Conservation (phyloP, 306 rosid genomes). For the Gastrolobium villosum region DNA sequence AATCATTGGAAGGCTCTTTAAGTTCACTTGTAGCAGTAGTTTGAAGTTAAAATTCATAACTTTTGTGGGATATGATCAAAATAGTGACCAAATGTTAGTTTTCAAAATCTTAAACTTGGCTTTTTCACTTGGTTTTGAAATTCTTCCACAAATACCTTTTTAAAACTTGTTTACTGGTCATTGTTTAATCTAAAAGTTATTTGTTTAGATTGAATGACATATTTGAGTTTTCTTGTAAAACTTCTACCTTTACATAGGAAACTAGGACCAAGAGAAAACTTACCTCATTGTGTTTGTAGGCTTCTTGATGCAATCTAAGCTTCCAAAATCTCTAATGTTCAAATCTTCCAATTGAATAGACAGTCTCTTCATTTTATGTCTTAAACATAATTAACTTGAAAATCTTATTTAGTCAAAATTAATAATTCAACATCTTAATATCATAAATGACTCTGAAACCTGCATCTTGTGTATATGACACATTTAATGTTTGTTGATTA, state of each 20-base stretch:
- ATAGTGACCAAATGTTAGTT: slow-evolving; percentile 7
- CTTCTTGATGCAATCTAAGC: neutral
- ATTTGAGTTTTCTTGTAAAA: slow-evolving; percentile 17
- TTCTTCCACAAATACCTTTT: slow-evolving; percentile 1
- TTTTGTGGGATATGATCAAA: slow-evolving; percentile 1
- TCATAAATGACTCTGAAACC: neutral
- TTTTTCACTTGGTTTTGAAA: slow-evolving; percentile 15
- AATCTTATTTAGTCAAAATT: neutral
- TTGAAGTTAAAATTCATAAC: slow-evolving; percentile 3
- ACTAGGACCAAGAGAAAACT: neutral
- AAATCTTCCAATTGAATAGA: neutral
- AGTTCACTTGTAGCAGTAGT: neutral
- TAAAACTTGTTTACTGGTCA: neutral
- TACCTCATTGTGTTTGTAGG: neutral
- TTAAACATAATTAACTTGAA: neutral
- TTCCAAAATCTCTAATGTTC: neutral
- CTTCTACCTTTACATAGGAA: neutral
- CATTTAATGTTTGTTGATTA: neutral
- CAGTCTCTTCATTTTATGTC: slow-evolving; percentile 1
- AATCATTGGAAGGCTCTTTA: neutral
- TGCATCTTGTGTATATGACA: neutral
- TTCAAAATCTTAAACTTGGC: slow-evolving; percentile 13
- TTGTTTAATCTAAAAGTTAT: slow-evolving; percentile 10
- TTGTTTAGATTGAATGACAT: slow-evolving; percentile 2
- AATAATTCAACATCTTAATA: slow-evolving; percentile 2